Evolutionary conservation across 345 rosid species (phyloP).

Genomic region (Cardamine resedifolia): DNA sequence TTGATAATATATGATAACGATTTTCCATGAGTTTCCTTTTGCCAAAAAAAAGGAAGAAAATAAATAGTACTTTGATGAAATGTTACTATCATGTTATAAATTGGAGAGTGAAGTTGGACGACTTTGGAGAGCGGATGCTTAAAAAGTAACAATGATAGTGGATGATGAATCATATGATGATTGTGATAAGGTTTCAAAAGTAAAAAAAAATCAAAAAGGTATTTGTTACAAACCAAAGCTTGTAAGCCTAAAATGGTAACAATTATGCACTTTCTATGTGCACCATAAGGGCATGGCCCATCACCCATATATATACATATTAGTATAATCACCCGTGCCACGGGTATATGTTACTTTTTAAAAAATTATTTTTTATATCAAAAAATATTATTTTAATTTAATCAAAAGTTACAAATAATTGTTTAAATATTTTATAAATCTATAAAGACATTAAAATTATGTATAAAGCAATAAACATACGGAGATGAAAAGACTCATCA

Average conservation of each 20-base stretch:
- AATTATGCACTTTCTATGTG: neutral
- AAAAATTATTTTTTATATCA: no score
- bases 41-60: neutral
- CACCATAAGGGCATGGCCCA: neutral
- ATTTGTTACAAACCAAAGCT: neutral
- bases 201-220: neutral
- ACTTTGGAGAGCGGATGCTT: neutral
- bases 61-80: neutral
- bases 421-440: no score
- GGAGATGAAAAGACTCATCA: no score
- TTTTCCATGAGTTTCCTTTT: neutral
- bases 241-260: slow-evolving; percentile 1
- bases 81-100: neutral
- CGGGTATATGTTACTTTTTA: no score
- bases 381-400: no score
- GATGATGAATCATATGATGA: slow-evolving; percentile 26
- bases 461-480: no score
- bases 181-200: neutral
- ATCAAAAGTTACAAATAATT: no score
- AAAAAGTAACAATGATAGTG: slow-evolving; percentile 13
- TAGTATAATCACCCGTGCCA: no score
- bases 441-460: no score
- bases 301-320: neutral
- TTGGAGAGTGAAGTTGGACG: neutral
- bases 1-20: neutral